Conservation (phyloP, 2,329 filamentous ascomycete species). For the Arthrobotrys musiformis region DNA sequence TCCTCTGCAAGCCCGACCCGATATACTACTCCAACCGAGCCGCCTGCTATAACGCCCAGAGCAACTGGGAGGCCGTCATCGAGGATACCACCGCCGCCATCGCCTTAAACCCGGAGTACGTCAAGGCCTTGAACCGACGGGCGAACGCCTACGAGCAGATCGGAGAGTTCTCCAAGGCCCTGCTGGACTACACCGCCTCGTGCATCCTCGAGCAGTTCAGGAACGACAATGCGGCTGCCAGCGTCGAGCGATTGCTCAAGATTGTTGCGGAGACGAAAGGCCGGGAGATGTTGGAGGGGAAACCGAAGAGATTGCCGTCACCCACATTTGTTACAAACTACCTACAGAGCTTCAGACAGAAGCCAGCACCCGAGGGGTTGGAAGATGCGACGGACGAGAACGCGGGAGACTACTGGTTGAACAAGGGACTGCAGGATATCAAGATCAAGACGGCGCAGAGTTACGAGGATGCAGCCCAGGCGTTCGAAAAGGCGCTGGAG, state of each 20-base stretch:
- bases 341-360: constrained; percentile 94
- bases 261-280: constrained; percentile 96
- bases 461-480: constrained; percentile 85
- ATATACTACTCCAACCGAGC: constrained; percentile 99
- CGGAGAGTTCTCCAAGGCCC: constrained; percentile 88
- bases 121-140: constrained; percentile 96
- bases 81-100: constrained; percentile 96
- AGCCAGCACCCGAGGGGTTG: constrained; percentile 80
- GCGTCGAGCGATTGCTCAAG: constrained; percentile 92
- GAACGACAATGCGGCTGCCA: constrained; percentile 86
- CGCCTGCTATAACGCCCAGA: constrained; percentile 93
- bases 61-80: constrained; percentile 93
- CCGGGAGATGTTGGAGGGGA: constrained; percentile 82
- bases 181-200: constrained; percentile 97
- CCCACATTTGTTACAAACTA: constrained; percentile 98
- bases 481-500: constrained; percentile 89
- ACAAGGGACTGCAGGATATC: constrained; percentile 82
- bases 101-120: constrained; percentile 91
- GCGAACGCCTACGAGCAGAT: constrained; percentile 97
- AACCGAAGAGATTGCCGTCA: constrained; percentile 87
- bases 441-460: constrained; percentile 82
- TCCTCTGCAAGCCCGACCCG: constrained; percentile 94
- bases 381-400: constrained; percentile 83
- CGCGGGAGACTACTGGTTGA: constrained; percentile 84
- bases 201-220: constrained; percentile 99